Percentiles rank a stretch among this genome's conserved stretches.
Evolutionary conservation across 768 basidiomycete species (phyloP).

Genomic region (Mycena rebaudengoi): DNA sequence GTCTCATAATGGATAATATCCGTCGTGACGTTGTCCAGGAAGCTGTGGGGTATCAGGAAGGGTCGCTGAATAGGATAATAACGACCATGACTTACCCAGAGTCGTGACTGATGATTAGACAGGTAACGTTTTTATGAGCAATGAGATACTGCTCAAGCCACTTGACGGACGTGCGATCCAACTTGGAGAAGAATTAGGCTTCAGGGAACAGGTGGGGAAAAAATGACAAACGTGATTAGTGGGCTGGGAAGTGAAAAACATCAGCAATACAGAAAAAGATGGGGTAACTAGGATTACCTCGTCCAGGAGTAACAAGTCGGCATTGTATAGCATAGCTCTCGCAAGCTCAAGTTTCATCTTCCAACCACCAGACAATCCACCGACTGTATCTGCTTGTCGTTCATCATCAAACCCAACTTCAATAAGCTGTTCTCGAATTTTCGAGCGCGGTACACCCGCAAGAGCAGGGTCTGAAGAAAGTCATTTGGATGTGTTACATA

Average conservation of each 20-base stretch:
- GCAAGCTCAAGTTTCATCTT: slow-evolving; percentile 99
- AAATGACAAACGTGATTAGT: slow-evolving; percentile 86
- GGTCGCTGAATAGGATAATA: slow-evolving; percentile 2
- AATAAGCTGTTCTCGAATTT: slow-evolving; percentile 80
- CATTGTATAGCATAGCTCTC: slow-evolving; percentile 96
- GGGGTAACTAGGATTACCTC: slow-evolving; percentile 59
- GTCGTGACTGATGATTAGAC: slow-evolving; percentile 95
- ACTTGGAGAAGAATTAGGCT: slow-evolving; percentile 46
- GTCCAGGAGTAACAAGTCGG: slow-evolving; percentile 84
- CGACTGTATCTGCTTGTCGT: slow-evolving; percentile 86
- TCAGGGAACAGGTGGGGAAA: slow-evolving; percentile 23
- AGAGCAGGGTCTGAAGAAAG: slow-evolving; percentile 70
- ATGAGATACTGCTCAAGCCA: slow-evolving; percentile 94
- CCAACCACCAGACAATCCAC: slow-evolving; percentile 95
- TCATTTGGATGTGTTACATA: background rate
- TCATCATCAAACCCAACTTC: slow-evolving; percentile 93
- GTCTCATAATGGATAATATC: slow-evolving; percentile 97
- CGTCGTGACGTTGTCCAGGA: slow-evolving; percentile 94
- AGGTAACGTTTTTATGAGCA: slow-evolving; percentile 84
- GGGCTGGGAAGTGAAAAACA: slow-evolving; percentile 58
- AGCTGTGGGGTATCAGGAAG: slow-evolving; percentile 52
- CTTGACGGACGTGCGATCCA: slow-evolving; percentile 84
- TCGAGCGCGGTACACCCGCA: slow-evolving; percentile 63
- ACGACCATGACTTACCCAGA: slow-evolving; percentile 70
- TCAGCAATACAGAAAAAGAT: slow-evolving; percentile 13